A percentile compares a stretch with the other conserved stretches of the same genome.
phyloP scores from a whole-genome alignment of 257 asterid genomes.

The Gentiana macrophylla region DNA sequence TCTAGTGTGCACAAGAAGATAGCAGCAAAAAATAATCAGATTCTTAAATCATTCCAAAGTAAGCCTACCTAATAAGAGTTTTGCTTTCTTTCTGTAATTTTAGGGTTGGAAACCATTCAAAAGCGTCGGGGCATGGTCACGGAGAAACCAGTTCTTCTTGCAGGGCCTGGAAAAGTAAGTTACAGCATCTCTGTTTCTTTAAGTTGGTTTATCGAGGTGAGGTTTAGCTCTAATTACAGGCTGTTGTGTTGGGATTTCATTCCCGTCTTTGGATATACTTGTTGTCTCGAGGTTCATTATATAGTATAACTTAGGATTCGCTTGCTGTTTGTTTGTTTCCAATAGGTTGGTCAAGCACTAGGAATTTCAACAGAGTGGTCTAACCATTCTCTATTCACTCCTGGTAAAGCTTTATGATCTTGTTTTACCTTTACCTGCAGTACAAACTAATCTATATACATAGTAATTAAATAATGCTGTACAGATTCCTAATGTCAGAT shows the following conservation, averaged over 20 bases:
- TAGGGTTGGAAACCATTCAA: constrained; percentile 79
- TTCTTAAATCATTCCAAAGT: neutral
- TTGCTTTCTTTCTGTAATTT: neutral
- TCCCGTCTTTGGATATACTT: too few species aligned
- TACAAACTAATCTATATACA: neutral
- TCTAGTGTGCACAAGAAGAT: neutral
- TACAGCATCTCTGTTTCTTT: constrained; percentile 1
- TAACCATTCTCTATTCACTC: constrained; percentile 61
- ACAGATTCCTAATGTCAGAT: neutral
- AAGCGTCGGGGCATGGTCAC: constrained; percentile 60
- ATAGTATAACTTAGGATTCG: neutral
- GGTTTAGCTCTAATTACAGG: too few species aligned
- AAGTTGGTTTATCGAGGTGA: too few species aligned
- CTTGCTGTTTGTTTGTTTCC: constrained; percentile 5
- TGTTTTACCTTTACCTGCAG: neutral
- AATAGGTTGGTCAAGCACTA: constrained; percentile 86
- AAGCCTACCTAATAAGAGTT: neutral
- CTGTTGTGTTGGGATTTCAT: too few species aligned
- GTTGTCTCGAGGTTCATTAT: too few species aligned
- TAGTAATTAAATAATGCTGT: neutral
- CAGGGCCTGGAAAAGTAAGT: constrained; percentile 91
- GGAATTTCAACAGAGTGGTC: constrained; percentile 93
- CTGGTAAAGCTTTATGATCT: constrained; percentile 35
- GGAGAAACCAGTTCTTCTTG: constrained; percentile 79
- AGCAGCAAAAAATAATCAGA: neutral